Percentiles rank a stretch among this genome's conserved stretches.
These are phyloP conservation scores for Aspergillus eucalypticola DNA, from an alignment of 2,329 filamentous ascomycete species.

Conservation along the genomic window DNA sequence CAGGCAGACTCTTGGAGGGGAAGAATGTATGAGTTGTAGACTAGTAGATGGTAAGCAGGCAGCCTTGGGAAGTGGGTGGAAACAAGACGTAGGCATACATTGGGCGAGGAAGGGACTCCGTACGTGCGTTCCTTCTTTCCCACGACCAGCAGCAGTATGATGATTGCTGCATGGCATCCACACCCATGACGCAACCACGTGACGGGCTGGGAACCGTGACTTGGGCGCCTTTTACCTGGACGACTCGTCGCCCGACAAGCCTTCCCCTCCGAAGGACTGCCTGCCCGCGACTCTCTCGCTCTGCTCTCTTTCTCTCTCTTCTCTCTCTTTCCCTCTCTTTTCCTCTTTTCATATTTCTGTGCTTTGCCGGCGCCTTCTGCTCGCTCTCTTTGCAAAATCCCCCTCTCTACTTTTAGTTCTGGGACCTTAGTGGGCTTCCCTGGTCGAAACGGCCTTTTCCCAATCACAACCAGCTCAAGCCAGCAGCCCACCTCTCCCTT, in stretches of 20 bases:
- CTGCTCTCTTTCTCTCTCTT: constrained; percentile 12
- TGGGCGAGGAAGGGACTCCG: neutral
- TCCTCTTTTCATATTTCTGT: constrained; percentile 5
- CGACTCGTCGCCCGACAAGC: constrained; percentile 21
- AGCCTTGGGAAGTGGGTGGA: neutral
- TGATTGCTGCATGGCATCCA: constrained; percentile 26
- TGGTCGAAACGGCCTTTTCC: constrained; percentile 15
- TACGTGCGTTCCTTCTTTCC: neutral
- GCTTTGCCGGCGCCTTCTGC: constrained; percentile 12
- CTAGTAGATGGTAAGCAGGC: neutral
- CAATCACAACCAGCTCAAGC: constrained; percentile 6
- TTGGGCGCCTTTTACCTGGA: constrained; percentile 22
- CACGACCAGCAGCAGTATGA: neutral
- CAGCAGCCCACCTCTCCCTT: constrained; percentile 16
- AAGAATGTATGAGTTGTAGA: neutral
- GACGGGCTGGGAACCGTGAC: constrained; percentile 29
- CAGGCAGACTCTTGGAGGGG: neutral
- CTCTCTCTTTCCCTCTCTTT: constrained; percentile 11
- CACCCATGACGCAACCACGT: constrained; percentile 41
- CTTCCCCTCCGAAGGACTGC: constrained; percentile 19
- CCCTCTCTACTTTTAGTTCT: constrained; percentile 13
- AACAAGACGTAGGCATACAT: neutral
- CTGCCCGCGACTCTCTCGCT: constrained; percentile 4
- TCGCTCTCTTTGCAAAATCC: constrained; percentile 11
- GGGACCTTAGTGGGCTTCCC: constrained; percentile 17